Conservation (phyloP, 2,329 filamentous ascomycete species). For the Aspergillaceae sp. region DNA sequence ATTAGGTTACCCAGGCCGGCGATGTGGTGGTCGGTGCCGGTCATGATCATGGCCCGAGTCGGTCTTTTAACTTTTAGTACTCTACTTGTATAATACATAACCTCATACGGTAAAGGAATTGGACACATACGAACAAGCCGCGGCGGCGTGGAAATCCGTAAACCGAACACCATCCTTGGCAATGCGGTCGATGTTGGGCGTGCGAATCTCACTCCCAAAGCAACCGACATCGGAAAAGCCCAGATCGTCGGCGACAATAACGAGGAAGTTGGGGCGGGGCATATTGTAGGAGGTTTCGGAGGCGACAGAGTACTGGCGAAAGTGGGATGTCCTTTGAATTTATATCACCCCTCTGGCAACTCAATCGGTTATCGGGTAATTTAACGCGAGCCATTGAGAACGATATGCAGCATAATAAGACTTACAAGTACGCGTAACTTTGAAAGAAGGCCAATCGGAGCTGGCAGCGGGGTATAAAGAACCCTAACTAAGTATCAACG, state of each 20-base stretch:
- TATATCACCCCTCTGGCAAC: too few relatives aligned
- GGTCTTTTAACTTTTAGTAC: constrained; percentile 31
- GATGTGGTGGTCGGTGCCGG: constrained; percentile 52
- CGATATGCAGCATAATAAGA: too few relatives aligned
- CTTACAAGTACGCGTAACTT: too few relatives aligned
- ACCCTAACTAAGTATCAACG: too few relatives aligned
- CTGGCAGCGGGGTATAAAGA: too few relatives aligned
- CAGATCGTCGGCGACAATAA: constrained; percentile 52
- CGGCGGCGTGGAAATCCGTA: constrained; percentile 57
- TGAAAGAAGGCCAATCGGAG: too few relatives aligned
- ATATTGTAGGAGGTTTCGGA: constrained; percentile 5
- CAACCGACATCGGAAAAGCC: constrained; percentile 53
- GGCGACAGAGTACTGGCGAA: too few relatives aligned
- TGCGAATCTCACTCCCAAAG: constrained; percentile 54
- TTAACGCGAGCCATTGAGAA: too few relatives aligned
- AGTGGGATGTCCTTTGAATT: too few relatives aligned
- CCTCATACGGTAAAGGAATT: background rate
- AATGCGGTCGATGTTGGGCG: constrained; percentile 50
- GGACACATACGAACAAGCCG: constrained; percentile 47
- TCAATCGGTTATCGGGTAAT: too few relatives aligned
- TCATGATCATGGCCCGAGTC: constrained; percentile 58
- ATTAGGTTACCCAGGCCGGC: constrained; percentile 50
- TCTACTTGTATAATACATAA: background rate
- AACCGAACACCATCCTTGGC: constrained; percentile 48
- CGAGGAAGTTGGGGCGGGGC: constrained; percentile 50